Percentiles rank a stretch among this genome's conserved stretches.
phyloP scores from a whole-genome alignment of 306 rosid species.

The Begonia loranthoides region DNA sequence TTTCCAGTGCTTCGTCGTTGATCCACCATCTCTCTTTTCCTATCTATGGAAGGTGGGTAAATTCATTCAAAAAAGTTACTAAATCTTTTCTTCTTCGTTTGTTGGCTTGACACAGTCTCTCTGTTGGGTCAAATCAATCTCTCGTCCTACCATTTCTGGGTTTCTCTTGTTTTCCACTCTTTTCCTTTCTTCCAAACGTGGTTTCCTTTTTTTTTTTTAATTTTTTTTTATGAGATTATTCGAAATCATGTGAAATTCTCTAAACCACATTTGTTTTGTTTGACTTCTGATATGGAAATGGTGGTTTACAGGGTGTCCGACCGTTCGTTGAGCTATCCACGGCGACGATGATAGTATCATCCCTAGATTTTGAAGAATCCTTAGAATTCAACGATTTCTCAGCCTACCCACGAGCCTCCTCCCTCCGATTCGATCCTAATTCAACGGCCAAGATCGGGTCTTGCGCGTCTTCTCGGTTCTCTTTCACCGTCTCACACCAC shows the following conservation, averaged over 20 bases:
- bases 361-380: slow-evolving; percentile 72
- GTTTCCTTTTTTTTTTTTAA: too few species aligned
- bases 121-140: too few species aligned
- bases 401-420: slow-evolving; percentile 63
- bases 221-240: too few species aligned
- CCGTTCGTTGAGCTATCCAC: slow-evolving; percentile 78
- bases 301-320: slow-evolving; percentile 62
- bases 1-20: slow-evolving; percentile 63
- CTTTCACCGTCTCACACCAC: slow-evolving; percentile 82
- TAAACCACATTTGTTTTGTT: too few species aligned
- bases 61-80: too few species aligned
- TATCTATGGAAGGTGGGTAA: slow-evolving; percentile 82
- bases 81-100: too few species aligned
- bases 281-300: too few species aligned
- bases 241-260: too few species aligned
- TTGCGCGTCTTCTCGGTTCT: slow-evolving; percentile 84
- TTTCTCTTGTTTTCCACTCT: too few species aligned
- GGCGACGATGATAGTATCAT: slow-evolving; percentile 49
- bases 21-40: slow-evolving; percentile 78
- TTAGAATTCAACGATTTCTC: slow-evolving; percentile 55
- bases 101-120: too few species aligned
- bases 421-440: slow-evolving; percentile 64
- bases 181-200: too few species aligned
- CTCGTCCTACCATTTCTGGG: too few species aligned
- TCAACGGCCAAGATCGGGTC: slow-evolving; percentile 66